Conservation (phyloP, 129 eudicot genomes). For the Helichrysum umbraculigerum region DNA sequence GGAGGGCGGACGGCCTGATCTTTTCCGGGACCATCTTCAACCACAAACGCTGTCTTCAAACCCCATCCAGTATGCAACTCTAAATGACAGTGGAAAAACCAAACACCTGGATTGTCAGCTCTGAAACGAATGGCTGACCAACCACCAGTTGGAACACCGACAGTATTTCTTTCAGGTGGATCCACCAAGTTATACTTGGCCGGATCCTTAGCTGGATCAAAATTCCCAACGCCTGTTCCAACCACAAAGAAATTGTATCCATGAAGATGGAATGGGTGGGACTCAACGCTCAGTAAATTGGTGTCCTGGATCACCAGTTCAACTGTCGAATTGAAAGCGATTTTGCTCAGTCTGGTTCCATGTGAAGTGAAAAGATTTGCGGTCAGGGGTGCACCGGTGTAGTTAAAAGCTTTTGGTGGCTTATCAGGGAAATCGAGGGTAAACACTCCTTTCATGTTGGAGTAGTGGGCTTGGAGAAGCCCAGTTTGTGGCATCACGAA, state of each 20-base stretch:
- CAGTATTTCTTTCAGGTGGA: conserved; percentile 53
- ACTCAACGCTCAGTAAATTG: conserved; percentile 43
- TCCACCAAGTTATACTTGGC: conserved; percentile 53
- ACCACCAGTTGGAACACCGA: conserved; percentile 56
- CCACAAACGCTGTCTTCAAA: conserved; percentile 54
- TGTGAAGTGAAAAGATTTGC: conserved; percentile 46
- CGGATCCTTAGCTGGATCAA: conserved; percentile 43
- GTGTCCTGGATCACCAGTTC: conserved; percentile 55
- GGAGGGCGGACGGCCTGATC: conserved; percentile 62
- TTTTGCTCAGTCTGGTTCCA: conserved; percentile 46
- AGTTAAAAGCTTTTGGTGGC: conserved; percentile 45
- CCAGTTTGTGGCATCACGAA: conserved; percentile 52
- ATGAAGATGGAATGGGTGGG: conserved; percentile 54
- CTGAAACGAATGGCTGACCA: conserved; percentile 48
- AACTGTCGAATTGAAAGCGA: conserved; percentile 40
- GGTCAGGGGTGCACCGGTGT: conserved; percentile 52
- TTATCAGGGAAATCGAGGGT: conserved; percentile 41
- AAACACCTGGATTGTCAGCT: conserved; percentile 59
- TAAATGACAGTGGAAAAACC: conserved; percentile 57
- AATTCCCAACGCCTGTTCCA: conserved; percentile 47
- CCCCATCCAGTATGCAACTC: conserved; percentile 59
- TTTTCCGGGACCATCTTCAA: conserved; percentile 46
- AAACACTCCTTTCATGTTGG: conserved; percentile 38
- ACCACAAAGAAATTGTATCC: conserved; percentile 52
- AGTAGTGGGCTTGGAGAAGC: conserved; percentile 48